Base-by-base conservation (phyloP, 179 eudicot genomes). In the Gypsophila paniculata region DNA sequence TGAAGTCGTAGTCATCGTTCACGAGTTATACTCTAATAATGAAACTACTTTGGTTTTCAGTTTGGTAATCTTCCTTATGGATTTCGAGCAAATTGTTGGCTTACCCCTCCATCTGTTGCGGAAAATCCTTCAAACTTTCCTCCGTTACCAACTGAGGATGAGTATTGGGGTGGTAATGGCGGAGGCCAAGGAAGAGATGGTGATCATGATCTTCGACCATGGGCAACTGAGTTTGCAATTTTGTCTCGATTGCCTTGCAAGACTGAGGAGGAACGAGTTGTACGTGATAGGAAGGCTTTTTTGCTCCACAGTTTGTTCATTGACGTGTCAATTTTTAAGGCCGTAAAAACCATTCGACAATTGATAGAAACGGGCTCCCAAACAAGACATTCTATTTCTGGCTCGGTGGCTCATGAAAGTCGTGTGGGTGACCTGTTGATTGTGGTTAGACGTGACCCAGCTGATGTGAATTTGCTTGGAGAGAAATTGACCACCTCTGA, bases 51-150 rank as follows among this genome's bases (percentile, higher is more conserved):
- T 26, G 38, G 18, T 73, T 58, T 71, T 74, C 89, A 94, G 99
- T 94, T 94, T 83, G 99, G 99, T 9, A 94, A 94, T 84, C 99
- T 94, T 78, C 97, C 99, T 21, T 91, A 87, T 77, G 97, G 96
- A 34, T 94, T 94, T 70, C 96, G 99, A 22, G 90, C 96, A 74
- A 94, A 94, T 73, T 88, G 96, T 32, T 94, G 99, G 99, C 90
- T 94, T 66, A 82, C 82, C n/a, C 92, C 91, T 74, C 91, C 93
- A 65, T 82, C 90, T 36, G 76, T 87, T 77, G 78, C 77, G 11
- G 96, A 91, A 62, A 74, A 85, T 81, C 85, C 92, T 59, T 86
- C 88, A 23, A 81, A 81, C 39, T 88, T 82, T 63, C 80, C 84
- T 18, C 79, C 96, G 23, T 82, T 90, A 25, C 96, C 96, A 29